Base-by-base conservation (phyloP, 345 rosid species). In the Diplotaxis tenuifolia region DNA sequence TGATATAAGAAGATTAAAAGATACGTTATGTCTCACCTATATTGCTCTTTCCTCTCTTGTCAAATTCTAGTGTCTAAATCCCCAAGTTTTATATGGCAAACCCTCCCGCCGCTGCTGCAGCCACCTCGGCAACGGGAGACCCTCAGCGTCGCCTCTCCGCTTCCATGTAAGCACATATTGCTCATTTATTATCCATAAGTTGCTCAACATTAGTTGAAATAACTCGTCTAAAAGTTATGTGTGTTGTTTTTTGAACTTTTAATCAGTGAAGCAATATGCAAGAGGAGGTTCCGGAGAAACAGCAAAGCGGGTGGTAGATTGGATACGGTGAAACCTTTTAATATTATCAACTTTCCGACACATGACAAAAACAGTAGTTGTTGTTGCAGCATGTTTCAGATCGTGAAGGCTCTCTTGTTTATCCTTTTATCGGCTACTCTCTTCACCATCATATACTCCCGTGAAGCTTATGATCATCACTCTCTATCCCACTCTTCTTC, bases 251-350 rank as follows among this genome's bases (percentile, higher is more conserved):
- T 50, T n/a, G n/a, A 50, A 50, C 55, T 50, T 50, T 50, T 22
- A 19, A 73, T 59, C 90, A 91, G 94, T 69, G 98, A 89, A 62
- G 92, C 86, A 29, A 71, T 81, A 47, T 80, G 82, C 82, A 83
- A 88, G 70, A 83, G 85, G 69, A 91, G 86, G 69, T 75, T 77
- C 14, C 74, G 68, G 25, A 86, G 85, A 67, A 77, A 31, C 9
- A 82, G 74, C 34, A 89, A 83, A 78, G 80, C 67, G 8, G 16
- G 72, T 34, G 65, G 70, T 21, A 68, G 45, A 62, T 68, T 65
- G 20, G 75, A 76, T 34, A 19, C 65, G 67, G 62, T 34, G 22
- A 76, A 76, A 58, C 80, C 75, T 2, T 57, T 72, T 47, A 65
- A 63, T n/a, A 86, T 84, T 58, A 86, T 87, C 79, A 80, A 82